phyloP scores from a whole-genome alignment of 345 rosid genomes.

The Anacardium occidentale region DNA sequence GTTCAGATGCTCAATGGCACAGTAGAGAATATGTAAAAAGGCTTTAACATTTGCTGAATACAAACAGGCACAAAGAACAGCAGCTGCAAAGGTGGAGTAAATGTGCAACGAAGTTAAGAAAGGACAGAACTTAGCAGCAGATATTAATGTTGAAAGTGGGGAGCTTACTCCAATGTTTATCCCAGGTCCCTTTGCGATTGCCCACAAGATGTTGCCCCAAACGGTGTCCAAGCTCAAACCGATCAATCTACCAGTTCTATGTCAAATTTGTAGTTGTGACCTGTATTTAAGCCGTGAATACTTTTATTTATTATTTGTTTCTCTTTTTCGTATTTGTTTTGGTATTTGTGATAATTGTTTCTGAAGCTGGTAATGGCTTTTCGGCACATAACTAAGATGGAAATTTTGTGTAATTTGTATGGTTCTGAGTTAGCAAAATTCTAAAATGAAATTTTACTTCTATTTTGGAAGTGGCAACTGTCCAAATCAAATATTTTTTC shows the following conservation, averaged over 20 bases:
- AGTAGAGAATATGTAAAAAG: conserved; percentile 74
- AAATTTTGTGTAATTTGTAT: too few relatives aligned
- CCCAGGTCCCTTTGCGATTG: conserved; percentile 94
- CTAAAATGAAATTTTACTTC: neutral
- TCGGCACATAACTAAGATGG: too few relatives aligned
- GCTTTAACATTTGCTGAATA: conserved; percentile 76
- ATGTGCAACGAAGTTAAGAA: conserved; percentile 86
- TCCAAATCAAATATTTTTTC: too few relatives aligned
- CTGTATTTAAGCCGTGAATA: neutral
- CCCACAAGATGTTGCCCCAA: conserved; percentile 49
- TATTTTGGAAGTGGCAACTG: neutral
- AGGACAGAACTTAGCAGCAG: conserved; percentile 62
- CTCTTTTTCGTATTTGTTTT: too few relatives aligned
- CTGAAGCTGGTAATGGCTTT: neutral
- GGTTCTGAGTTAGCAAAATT: neutral
- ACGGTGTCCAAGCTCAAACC: conserved; percentile 27
- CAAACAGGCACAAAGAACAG: conserved; percentile 79
- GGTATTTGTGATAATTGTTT: neutral
- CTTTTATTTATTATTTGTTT: neutral
- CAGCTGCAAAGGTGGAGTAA: conserved; percentile 71
- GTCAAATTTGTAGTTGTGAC: conserved; percentile 49
- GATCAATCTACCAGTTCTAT: conserved; percentile 40
- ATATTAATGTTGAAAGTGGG: conserved; percentile 81
- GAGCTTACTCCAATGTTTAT: conserved; percentile 87
- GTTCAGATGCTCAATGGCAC: conserved; percentile 89